A percentile compares a stretch with the other conserved stretches of the same genome.
These are phyloP conservation scores for Asclepias syriaca DNA, from an alignment of 257 asterid species.

Conservation along the genomic window DNA sequence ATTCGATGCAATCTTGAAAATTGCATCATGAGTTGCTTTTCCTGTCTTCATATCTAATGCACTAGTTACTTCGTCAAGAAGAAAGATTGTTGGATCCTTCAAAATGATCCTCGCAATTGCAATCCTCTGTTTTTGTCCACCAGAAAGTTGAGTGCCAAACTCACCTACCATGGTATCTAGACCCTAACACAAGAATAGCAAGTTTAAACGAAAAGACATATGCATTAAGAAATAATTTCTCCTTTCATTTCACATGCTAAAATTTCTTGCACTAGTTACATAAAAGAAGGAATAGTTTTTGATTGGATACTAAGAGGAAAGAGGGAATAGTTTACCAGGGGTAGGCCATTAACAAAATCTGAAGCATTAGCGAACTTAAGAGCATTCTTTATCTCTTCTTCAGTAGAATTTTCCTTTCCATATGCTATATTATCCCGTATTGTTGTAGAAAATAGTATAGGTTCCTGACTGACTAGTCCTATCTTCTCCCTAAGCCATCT, in stretches of 20 bases:
- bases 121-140: conserved; percentile 34
- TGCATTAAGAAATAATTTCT: background rate
- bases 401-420: conserved; percentile 26
- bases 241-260: background rate
- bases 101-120: conserved; percentile 32
- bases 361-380: conserved; percentile 27
- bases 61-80: conserved; percentile 33
- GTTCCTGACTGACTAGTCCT: conserved; percentile 37
- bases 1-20: conserved; percentile 8
- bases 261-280: background rate
- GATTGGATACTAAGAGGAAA: background rate
- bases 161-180: conserved; percentile 31
- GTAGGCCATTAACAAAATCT: conserved; percentile 22
- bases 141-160: conserved; percentile 32
- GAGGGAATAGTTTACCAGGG: conserved; percentile 19
- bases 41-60: conserved; percentile 34
- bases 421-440: conserved; percentile 26
- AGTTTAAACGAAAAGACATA: background rate
- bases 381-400: conserved; percentile 19
- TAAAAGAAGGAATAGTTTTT: background rate
- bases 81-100: conserved; percentile 26
- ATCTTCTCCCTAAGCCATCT: conserved; percentile 28
- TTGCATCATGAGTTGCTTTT: conserved; percentile 19
- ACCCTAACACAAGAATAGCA: conserved; percentile 17
- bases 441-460: conserved; percentile 26